Base-by-base conservation (phyloP, 2,329 filamentous ascomycete genomes). In the Monilinia polystroma region DNA sequence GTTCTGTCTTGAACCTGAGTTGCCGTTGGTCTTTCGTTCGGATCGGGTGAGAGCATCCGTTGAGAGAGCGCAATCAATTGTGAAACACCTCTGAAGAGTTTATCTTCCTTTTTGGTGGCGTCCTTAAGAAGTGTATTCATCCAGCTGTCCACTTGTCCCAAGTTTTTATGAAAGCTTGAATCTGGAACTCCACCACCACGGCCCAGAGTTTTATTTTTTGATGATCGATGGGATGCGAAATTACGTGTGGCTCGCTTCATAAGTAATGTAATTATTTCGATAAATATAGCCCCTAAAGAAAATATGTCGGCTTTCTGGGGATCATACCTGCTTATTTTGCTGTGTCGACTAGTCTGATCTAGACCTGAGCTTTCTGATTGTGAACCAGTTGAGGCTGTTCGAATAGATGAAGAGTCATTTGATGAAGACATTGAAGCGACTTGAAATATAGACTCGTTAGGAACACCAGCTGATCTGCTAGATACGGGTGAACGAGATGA, bases 131-230 rank as follows among this genome's bases (percentile, higher is more conserved):
- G 78, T 2, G 77, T 78, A 0, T 80, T 79, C 80, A 91, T 89
- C 90, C 90, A 93, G 18, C 81, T 81, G 69, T 89, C 85, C 2
- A 92, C 83, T 75, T 90, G 88, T 20, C 85, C 83, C 1, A 89
- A 80, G 71, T 92, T 91, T 70, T 85, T 84, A 76, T 92, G 90
- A 76, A 90, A 93, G 0, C 88, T 90, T 0, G 88, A 83, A 77
- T 92, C 90, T 2, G 74, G 74, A 1, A 88, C 83, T 7, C 86
- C 87, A 16, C 85, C 86, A 41, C 85, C 85, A 26, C 75, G 72
- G 29, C 74, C 75, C 0, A 73, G 70, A 12, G 72, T 83, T 74
- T 87, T 88, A 75, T 89, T 86, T 74, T 87, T 88, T 4, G 85
- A 83, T 1, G 85, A 83, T 7, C 90, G 87, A 75, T 91, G 87